phyloP scores from a whole-genome alignment of 768 basidiomycete genomes.

The Dacryopinax spathularia region DNA sequence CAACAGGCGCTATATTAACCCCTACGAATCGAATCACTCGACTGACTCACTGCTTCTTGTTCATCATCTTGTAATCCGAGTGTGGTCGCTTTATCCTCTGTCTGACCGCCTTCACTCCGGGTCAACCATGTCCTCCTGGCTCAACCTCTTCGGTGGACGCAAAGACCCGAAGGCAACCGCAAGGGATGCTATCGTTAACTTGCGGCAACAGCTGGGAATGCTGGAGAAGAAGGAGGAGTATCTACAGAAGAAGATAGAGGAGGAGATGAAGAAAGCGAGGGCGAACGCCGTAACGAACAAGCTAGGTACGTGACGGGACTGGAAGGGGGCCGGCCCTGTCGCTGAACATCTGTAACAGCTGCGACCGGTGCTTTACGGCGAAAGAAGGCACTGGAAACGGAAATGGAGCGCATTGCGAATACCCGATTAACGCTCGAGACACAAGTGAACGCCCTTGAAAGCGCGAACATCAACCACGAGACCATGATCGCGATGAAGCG shows the following conservation, averaged over 20 bases:
- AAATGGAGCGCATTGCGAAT: slow-evolving; percentile 73
- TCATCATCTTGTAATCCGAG: too few relatives aligned
- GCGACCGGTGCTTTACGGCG: slow-evolving; percentile 81
- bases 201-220: slow-evolving; percentile 89
- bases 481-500: slow-evolving; percentile 97
- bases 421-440: slow-evolving; percentile 85
- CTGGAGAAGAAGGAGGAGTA: slow-evolving; percentile 99
- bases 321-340: neutral
- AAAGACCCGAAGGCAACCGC: slow-evolving; percentile 73
- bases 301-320: slow-evolving; percentile 46
- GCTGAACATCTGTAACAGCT: slow-evolving; percentile 30
- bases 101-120: neutral
- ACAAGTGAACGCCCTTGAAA: slow-evolving; percentile 93
- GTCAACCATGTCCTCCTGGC: slow-evolving; percentile 35
- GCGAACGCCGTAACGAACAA: slow-evolving; percentile 90
- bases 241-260: slow-evolving; percentile 90
- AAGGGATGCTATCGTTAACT: slow-evolving; percentile 80
- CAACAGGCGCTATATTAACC: too few relatives aligned
- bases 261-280: slow-evolving; percentile 81
- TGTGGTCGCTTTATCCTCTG: too few relatives aligned
- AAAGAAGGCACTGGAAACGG: slow-evolving; percentile 79
- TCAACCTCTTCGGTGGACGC: slow-evolving; percentile 80
- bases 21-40: too few relatives aligned
- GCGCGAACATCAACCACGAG: slow-evolving; percentile 93
- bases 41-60: too few relatives aligned